A percentile compares a stretch with the other conserved stretches of the same genome.
Conservation (phyloP, 345 rosid genomes). For the Ailanthus altissimus region DNA sequence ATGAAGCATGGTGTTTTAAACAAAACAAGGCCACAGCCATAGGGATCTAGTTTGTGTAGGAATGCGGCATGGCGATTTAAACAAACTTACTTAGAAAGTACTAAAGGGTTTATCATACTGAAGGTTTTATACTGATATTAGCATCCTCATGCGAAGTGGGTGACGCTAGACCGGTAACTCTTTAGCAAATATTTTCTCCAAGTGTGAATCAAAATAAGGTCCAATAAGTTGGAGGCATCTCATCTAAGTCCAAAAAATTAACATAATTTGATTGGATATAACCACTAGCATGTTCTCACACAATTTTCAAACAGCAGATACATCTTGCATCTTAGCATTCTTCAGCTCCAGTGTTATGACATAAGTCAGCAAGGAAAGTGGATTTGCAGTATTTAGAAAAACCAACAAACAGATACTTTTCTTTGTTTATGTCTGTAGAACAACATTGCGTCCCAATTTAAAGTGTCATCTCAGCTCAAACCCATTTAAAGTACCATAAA, state of each 20-base stretch:
- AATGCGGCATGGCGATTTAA: neutral
- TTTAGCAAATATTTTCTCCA: neutral
- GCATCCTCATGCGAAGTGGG: no score
- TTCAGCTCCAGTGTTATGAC: neutral
- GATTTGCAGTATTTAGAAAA: neutral
- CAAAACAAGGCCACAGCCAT: neutral
- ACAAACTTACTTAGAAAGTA: neutral
- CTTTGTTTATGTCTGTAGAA: neutral
- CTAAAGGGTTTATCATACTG: neutral
- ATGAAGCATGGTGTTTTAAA: neutral
- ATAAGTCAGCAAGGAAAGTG: neutral
- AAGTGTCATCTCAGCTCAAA: neutral
- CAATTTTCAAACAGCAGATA: neutral
- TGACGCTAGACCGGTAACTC: no score
- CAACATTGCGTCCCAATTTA: neutral
- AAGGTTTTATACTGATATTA: neutral
- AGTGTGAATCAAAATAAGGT: neutral
- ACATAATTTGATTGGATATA: neutral
- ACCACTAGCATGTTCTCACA: neutral
- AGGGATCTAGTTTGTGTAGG: neutral
- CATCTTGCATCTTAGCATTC: neutral
- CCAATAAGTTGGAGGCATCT: neutral
- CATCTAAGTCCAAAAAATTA: neutral
- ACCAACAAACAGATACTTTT: neutral
- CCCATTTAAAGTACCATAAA: neutral